Conservation (phyloP, 305 asterid species). For the Solanum hybrid region DNA sequence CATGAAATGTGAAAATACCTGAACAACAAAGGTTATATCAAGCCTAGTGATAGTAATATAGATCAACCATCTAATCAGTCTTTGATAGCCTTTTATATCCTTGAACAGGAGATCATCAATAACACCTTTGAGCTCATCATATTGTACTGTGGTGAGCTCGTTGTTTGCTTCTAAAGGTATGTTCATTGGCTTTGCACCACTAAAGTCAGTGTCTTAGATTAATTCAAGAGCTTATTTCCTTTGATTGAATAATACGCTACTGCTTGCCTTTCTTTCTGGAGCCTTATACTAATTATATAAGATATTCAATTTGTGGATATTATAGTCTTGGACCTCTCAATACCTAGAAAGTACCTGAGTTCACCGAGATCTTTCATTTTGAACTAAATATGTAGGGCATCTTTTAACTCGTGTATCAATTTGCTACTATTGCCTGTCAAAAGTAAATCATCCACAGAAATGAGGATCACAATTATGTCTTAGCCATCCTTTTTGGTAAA, state of each 20-base stretch:
- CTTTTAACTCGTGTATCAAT: neutral
- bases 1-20: neutral
- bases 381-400: neutral
- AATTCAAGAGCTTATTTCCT: neutral
- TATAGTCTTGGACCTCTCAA: neutral
- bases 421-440: neutral
- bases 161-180: neutral
- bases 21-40: neutral
- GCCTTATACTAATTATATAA: neutral
- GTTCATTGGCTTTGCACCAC: neutral
- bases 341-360: neutral
- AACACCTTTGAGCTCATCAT: neutral
- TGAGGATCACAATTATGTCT: neutral
- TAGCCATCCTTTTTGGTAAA: neutral
- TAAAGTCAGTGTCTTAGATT: neutral
- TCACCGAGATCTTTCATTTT: neutral
- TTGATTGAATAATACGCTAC: neutral
- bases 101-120: neutral
- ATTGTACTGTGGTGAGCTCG: neutral
- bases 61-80: neutral
- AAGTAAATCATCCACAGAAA: neutral
- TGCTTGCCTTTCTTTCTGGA: neutral
- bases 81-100: neutral
- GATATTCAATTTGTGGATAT: neutral
- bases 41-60: neutral